Conservation (phyloP, 208 protist species). For the Crithidia fasciculata region DNA sequence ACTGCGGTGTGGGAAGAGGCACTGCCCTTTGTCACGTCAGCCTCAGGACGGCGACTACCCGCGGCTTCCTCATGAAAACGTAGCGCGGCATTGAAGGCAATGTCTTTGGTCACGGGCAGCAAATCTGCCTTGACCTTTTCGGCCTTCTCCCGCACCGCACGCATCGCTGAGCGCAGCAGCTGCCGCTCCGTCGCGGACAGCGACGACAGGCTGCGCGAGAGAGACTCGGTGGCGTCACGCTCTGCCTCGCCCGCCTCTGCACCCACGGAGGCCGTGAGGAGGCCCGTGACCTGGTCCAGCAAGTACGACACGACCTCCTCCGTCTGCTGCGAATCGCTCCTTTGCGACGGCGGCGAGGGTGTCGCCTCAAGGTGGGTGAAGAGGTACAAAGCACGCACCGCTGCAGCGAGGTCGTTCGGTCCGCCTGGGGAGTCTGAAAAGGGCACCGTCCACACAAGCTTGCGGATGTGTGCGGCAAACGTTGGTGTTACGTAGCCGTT, state of each 20-base stretch:
- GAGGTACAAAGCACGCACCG: conserved; percentile 39
- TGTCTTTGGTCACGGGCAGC: background rate
- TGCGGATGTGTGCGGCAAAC: conserved; percentile 4
- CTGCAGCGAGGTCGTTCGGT: conserved; percentile 24
- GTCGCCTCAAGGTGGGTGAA: conserved; percentile 16
- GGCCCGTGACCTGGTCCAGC: conserved; percentile 18
- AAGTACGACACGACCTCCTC: conserved; percentile 13
- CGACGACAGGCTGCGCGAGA: background rate
- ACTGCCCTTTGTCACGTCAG: background rate
- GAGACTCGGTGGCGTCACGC: background rate
- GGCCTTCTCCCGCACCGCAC: conserved; percentile 7
- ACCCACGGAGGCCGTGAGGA: background rate
- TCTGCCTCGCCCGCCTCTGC: background rate
- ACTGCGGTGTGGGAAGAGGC: background rate
- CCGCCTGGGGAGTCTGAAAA: conserved; percentile 3
- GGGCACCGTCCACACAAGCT: conserved; percentile 14
- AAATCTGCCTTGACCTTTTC: background rate
- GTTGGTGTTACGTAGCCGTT: conserved; percentile 13
- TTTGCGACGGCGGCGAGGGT: background rate
- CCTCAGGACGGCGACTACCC: too few relatives aligned
- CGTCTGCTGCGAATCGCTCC: background rate
- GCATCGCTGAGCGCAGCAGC: conserved; percentile 37
- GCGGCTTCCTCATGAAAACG: background rate
- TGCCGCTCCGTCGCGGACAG: conserved; percentile 39
- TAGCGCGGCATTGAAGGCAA: background rate